phyloP scores from a whole-genome alignment of 2,329 filamentous ascomycete species.

The Sporothrix sp. region DNA sequence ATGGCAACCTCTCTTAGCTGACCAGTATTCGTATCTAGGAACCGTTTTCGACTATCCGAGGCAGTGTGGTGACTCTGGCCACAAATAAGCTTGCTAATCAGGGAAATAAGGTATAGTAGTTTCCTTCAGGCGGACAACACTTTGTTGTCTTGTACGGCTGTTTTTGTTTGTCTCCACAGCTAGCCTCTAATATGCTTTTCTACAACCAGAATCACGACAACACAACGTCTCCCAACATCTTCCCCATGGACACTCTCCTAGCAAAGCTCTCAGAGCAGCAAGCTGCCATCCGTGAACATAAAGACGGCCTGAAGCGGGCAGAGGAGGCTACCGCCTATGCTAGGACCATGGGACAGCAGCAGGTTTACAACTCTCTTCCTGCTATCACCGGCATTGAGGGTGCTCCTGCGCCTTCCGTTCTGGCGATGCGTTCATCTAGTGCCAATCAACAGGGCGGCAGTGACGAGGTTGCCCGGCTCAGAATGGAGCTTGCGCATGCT shows the following conservation, averaged over 20 bases:
- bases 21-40: too few relatives aligned
- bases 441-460: slow-evolving; percentile 35
- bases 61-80: slow-evolving; percentile 37
- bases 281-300: slow-evolving; percentile 48
- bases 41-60: slow-evolving; percentile 27
- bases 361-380: slow-evolving; percentile 49
- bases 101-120: slow-evolving; percentile 37
- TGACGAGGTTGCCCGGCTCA: slow-evolving; percentile 58
- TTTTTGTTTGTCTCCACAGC: slow-evolving; percentile 15
- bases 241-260: slow-evolving; percentile 61
- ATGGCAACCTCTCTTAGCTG: too few relatives aligned
- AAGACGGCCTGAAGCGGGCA: slow-evolving; percentile 38
- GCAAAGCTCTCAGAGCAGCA: slow-evolving; percentile 67
- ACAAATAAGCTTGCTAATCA: slow-evolving; percentile 49
- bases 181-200: not conserved
- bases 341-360: slow-evolving; percentile 35
- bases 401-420: slow-evolving; percentile 35
- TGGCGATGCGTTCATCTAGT: slow-evolving; percentile 45
- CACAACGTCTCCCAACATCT: slow-evolving; percentile 29
- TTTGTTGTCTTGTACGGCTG: not conserved
- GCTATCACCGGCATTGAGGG: slow-evolving; percentile 52
- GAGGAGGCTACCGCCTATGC: slow-evolving; percentile 30
- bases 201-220: slow-evolving; percentile 37
- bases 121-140: not conserved
- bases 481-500: slow-evolving; percentile 61